Conservation (phyloP, 768 basidiomycete species). For the Termitomyces sp. region DNA sequence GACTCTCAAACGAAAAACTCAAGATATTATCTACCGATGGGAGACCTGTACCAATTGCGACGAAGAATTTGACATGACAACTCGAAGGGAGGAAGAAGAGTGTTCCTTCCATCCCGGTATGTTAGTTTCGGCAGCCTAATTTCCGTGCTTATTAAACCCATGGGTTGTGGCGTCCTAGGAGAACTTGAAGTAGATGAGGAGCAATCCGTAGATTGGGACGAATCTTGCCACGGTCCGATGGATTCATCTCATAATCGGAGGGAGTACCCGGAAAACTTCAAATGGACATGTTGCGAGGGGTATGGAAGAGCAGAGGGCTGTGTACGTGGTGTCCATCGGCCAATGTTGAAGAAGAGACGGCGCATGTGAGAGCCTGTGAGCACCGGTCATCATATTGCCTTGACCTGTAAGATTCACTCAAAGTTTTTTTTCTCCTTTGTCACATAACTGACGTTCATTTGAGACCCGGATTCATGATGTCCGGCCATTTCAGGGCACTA, state of each 20-base stretch:
- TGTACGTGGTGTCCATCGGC: constrained; percentile 35
- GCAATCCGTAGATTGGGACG: constrained; percentile 46
- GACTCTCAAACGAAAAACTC: constrained; percentile 33
- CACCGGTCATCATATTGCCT: not conserved
- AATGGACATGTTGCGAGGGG: constrained; percentile 50
- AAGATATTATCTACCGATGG: constrained; percentile 42
- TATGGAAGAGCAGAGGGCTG: constrained; percentile 39
- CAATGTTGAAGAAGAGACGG: constrained; percentile 33
- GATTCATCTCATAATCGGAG: constrained; percentile 38
- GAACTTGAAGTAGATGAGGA: constrained; percentile 40
- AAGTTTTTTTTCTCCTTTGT: not conserved
- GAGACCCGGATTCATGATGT: not conserved
- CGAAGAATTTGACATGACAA: constrained; percentile 44
- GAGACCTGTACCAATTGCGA: constrained; percentile 46
- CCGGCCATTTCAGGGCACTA: not conserved
- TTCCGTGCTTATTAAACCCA: not conserved
- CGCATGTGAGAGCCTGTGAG: constrained; percentile 21
- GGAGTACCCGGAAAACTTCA: constrained; percentile 46
- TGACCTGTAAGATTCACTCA: constrained; percentile 7
- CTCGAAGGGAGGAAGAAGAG: constrained; percentile 35
- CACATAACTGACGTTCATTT: constrained; percentile 5
- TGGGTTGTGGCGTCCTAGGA: constrained; percentile 26
- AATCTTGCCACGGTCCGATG: constrained; percentile 45
- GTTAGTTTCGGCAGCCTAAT: constrained; percentile 9
- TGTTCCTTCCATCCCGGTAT: constrained; percentile 54